Conservation (phyloP, 2,329 filamentous ascomycete genomes). For the Diplocarpon mali region DNA sequence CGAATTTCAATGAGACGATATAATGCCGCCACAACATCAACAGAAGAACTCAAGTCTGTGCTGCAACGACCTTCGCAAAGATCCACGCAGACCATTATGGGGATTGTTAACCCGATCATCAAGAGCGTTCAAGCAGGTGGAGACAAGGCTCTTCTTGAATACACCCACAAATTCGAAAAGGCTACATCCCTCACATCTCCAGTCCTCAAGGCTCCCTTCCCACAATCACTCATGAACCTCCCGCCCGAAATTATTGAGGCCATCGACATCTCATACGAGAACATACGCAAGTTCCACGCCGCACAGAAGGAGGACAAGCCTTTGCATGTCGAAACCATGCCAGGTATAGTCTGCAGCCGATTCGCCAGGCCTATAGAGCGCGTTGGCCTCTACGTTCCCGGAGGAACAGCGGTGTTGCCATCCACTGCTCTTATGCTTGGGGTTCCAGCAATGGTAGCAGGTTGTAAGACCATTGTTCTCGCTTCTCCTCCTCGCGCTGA, state of each 20-base stretch:
- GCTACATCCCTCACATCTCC: constrained; percentile 83
- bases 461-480: constrained; percentile 88
- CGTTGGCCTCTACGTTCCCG: constrained; percentile 93
- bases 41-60: constrained; percentile 57
- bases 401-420: constrained; percentile 91
- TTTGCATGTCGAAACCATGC: constrained; percentile 91
- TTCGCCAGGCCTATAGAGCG: constrained; percentile 88
- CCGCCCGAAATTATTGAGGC: constrained; percentile 74
- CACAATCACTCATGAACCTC: constrained; percentile 73
- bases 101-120: constrained; percentile 85
- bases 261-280: constrained; percentile 90
- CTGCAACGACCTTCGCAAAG: constrained; percentile 86
- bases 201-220: constrained; percentile 83
- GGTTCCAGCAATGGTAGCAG: constrained; percentile 93
- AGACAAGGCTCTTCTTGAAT: constrained; percentile 79
- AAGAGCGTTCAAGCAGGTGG: constrained; percentile 73
- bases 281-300: constrained; percentile 87
- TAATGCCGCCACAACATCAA: constrained; percentile 52
- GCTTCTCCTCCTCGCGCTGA: constrained; percentile 85
- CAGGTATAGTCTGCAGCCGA: constrained; percentile 85
- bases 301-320: constrained; percentile 79
- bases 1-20: constrained; percentile 78
- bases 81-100: constrained; percentile 87
- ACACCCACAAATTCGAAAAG: constrained; percentile 97
- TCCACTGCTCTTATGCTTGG: constrained; percentile 97